phyloP scores from a whole-genome alignment of 768 basidiomycete species.

The Leucosporidium scottii region DNA sequence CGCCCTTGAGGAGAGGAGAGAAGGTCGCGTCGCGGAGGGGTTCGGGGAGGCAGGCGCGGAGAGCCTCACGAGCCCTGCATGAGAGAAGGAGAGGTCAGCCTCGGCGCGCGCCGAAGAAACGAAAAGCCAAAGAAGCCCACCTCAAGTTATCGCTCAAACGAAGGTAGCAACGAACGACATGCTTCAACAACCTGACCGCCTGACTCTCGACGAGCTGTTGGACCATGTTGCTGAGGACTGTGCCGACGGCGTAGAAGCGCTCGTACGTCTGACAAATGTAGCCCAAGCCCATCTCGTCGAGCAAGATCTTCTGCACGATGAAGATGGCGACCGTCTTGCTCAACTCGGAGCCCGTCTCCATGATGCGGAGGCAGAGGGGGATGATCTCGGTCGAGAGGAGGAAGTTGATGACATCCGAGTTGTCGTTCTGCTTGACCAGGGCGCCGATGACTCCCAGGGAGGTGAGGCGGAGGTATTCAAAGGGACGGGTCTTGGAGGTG shows the following conservation, averaged over 20 bases:
- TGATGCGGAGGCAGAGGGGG: slow-evolving; percentile 95
- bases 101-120: slow-evolving; percentile 3
- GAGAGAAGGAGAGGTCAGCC: background rate
- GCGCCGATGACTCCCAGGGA: slow-evolving; percentile 99
- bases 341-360: slow-evolving; percentile 98
- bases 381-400: slow-evolving; percentile 98
- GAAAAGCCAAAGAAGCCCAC: slow-evolving; percentile 47
- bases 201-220: slow-evolving; percentile 95
- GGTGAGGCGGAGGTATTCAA: slow-evolving; percentile 97
- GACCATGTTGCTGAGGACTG: slow-evolving; percentile 98
- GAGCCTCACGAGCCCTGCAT: slow-evolving; percentile 81
- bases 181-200: slow-evolving; percentile 90
- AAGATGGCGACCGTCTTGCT: slow-evolving; percentile 99
- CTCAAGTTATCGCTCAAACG: slow-evolving; percentile 91
- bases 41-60: slow-evolving; percentile 91
- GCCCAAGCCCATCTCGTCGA: slow-evolving; percentile 94
- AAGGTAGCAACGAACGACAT: slow-evolving; percentile 95
- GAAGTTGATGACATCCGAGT: slow-evolving; percentile 98
- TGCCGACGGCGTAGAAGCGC: slow-evolving; percentile 96
- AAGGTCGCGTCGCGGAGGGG: slow-evolving; percentile 92
- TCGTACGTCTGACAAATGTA: slow-evolving; percentile 99
- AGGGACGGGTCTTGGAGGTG: slow-evolving; percentile 97
- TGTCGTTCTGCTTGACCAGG: slow-evolving; percentile 99
- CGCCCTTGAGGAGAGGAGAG: slow-evolving; percentile 83
- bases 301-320: slow-evolving; percentile 90